These are phyloP conservation scores for Coemansia sp. DNA, from an alignment of 192 early-diverging fungal species.

Conservation along the genomic window DNA sequence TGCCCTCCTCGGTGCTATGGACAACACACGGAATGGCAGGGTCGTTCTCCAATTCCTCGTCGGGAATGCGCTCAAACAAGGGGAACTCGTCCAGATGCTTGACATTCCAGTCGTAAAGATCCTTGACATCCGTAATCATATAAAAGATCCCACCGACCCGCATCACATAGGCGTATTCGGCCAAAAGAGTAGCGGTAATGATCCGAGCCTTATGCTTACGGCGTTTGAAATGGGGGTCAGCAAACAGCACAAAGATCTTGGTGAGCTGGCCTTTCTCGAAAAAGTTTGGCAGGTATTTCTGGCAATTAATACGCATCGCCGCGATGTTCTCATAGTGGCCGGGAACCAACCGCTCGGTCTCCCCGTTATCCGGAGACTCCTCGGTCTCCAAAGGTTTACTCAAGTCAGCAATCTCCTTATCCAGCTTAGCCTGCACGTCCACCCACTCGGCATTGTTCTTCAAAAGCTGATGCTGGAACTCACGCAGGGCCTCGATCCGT, in stretches of 20 bases:
- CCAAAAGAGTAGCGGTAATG: slow-evolving; percentile 80
- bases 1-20: slow-evolving; percentile 94
- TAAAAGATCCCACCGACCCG: slow-evolving; percentile 88
- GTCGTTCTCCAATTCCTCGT: slow-evolving; percentile 76
- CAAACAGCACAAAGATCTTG: slow-evolving; percentile 98
- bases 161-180: slow-evolving; percentile 97
- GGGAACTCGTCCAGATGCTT: slow-evolving; percentile 92
- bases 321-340: slow-evolving; percentile 94
- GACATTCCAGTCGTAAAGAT: slow-evolving; percentile 93
- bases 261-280: slow-evolving; percentile 93
- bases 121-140: slow-evolving; percentile 92
- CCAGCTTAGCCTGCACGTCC: slow-evolving; percentile 51
- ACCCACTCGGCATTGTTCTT: slow-evolving; percentile 29
- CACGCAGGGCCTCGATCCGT: slow-evolving; percentile 81
- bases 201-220: slow-evolving; percentile 98
- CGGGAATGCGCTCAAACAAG: slow-evolving; percentile 80
- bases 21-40: slow-evolving; percentile 80
- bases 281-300: slow-evolving; percentile 98
- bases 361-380: slow-evolving; percentile 51
- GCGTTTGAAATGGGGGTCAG: slow-evolving; percentile 99
- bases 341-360: slow-evolving; percentile 50
- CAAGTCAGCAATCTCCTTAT: slow-evolving; percentile 28
- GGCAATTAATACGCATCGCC: slow-evolving; percentile 96
- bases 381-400: neutral
- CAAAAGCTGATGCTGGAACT: slow-evolving; percentile 48